phyloP scores from a whole-genome alignment of 208 protist species.

The Crithidia bombi region DNA sequence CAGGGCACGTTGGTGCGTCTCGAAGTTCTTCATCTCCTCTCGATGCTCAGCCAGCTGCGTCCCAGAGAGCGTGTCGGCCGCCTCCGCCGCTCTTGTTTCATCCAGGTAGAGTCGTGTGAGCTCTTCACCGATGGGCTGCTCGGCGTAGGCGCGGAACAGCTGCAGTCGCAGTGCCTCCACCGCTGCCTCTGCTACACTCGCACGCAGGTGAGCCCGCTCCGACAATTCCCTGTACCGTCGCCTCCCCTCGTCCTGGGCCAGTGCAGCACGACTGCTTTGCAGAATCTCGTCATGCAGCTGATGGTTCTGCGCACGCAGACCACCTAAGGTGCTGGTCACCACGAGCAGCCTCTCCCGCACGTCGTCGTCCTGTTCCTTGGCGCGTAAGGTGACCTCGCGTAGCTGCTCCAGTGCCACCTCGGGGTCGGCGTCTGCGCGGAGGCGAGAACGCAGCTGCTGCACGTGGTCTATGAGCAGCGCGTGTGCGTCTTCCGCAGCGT shows the following conservation, averaged over 20 bases:
- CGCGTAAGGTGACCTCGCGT: constrained; percentile 20
- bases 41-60: constrained; percentile 28
- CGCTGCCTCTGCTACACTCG: not conserved
- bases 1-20: constrained; percentile 26
- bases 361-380: constrained; percentile 28
- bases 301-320: constrained; percentile 32
- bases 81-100: constrained; percentile 2
- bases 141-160: constrained; percentile 31
- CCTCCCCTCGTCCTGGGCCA: constrained; percentile 2
- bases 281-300: constrained; percentile 22
- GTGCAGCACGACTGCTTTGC: not conserved
- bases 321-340: constrained; percentile 15
- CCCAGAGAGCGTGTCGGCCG: constrained; percentile 11
- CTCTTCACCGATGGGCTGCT: constrained; percentile 29
- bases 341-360: constrained; percentile 32
- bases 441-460: not conserved
- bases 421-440: not conserved
- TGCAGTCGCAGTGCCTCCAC: constrained; percentile 27
- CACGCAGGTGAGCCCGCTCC: not conserved
- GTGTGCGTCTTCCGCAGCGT: constrained; percentile 11
- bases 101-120: constrained; percentile 31
- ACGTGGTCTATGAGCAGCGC: constrained; percentile 13
- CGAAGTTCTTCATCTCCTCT: constrained; percentile 34
- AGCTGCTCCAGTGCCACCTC: constrained; percentile 7
- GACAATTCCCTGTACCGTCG: not conserved